Evolutionary conservation across 2,329 filamentous ascomycete species (phyloP).

Genomic region (Fusarium sulawesiense): DNA sequence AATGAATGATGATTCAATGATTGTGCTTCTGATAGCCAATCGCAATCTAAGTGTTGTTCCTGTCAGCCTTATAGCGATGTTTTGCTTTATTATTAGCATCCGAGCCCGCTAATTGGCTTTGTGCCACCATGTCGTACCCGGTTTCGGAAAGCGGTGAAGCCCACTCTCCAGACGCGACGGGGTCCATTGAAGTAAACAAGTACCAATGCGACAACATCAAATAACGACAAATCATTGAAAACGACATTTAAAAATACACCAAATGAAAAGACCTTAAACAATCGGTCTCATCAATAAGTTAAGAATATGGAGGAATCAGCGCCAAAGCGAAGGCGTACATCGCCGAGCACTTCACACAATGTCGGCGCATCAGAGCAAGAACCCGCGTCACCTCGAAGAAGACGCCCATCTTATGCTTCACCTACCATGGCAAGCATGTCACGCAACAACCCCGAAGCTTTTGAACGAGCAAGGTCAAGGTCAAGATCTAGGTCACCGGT

Average conservation of each 20-base stretch:
- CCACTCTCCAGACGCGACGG: conserved; percentile 43
- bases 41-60: not conserved
- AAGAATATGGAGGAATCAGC: conserved; percentile 64
- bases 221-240: conserved; percentile 10
- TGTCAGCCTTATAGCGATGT: not conserved
- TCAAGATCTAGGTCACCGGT: conserved; percentile 52
- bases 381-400: conserved; percentile 49
- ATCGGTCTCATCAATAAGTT: not conserved
- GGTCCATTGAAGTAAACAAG: conserved; percentile 43
- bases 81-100: not conserved
- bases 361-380: conserved; percentile 23
- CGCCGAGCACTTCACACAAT: conserved; percentile 57
- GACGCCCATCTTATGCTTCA: conserved; percentile 71
- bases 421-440: conserved; percentile 73
- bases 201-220: conserved; percentile 39
- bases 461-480: conserved; percentile 54
- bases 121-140: conserved; percentile 7
- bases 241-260: not conserved
- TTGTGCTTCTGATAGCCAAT: not conserved
- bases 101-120: not conserved
- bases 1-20: not conserved
- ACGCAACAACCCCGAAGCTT: conserved; percentile 69
- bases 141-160: conserved; percentile 43
- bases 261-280: conserved; percentile 17
- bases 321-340: conserved; percentile 73